phyloP scores from a whole-genome alignment of 495 filamentous ascomycete species.

The Lindgomyces ingoldianus region DNA sequence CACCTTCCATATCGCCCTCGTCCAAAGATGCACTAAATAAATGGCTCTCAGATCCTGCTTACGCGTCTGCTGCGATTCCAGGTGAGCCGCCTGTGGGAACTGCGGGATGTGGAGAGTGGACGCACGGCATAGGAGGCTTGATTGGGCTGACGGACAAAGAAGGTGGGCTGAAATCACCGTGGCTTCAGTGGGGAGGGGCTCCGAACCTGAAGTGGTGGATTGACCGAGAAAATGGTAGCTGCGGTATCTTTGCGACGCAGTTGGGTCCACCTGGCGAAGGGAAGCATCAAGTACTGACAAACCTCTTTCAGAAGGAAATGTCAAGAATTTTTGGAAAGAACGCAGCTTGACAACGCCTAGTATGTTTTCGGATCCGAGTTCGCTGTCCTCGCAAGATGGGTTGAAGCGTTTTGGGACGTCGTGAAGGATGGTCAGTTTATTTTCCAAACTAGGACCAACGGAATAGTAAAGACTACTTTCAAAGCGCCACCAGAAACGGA shows the following conservation, averaged over 20 bases:
- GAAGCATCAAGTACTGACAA: constrained; percentile 1
- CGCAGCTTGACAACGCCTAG: no score
- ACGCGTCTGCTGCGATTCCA: neutral
- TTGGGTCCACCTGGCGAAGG: constrained; percentile 5
- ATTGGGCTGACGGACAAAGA: constrained; percentile 39
- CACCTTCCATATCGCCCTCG: constrained; percentile 16
- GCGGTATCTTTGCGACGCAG: constrained; percentile 27
- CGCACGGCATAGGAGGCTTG: constrained; percentile 43
- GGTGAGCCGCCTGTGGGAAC: constrained; percentile 19
- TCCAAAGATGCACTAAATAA: constrained; percentile 8
- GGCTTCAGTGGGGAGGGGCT: constrained; percentile 39
- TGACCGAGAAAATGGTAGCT: constrained; percentile 14
- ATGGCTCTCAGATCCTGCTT: neutral
- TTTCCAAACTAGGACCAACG: no score
- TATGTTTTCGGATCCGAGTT: no score
- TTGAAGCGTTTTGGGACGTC: no score
- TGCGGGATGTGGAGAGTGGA: constrained; percentile 24
- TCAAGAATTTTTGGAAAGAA: neutral
- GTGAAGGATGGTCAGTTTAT: no score
- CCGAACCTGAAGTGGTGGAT: constrained; percentile 42
- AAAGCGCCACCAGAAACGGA: no score
- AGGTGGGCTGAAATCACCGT: constrained; percentile 37
- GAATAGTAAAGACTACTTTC: no score
- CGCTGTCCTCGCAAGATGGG: no score
- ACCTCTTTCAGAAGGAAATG: constrained; percentile 16